These are phyloP conservation scores for Blechomonas ayalai DNA, from an alignment of 208 protist genomes.

Conservation along the genomic window DNA sequence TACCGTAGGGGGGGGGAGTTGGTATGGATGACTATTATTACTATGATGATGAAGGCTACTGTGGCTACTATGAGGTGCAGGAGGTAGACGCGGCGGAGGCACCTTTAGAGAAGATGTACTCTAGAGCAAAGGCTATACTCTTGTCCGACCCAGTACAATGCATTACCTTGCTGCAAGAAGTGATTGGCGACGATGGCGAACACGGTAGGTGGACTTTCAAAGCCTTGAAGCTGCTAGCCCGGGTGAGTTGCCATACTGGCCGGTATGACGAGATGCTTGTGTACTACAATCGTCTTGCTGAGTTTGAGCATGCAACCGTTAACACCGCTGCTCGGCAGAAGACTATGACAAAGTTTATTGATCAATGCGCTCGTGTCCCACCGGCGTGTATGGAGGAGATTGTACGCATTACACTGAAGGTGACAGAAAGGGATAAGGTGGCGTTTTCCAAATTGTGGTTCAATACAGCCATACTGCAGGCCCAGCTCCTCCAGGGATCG, in stretches of 20 bases:
- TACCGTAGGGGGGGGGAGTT: too few species aligned
- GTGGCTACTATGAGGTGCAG: slow-evolving; percentile 78
- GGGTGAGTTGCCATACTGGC: slow-evolving; percentile 50
- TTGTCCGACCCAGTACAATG: slow-evolving; percentile 68
- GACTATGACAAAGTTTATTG: slow-evolving; percentile 90
- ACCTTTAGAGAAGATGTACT: slow-evolving; percentile 84
- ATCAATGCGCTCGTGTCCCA: slow-evolving; percentile 56
- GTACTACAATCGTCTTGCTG: slow-evolving; percentile 68
- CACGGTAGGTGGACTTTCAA: slow-evolving; percentile 92
- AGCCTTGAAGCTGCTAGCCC: slow-evolving; percentile 89
- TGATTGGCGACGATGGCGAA: slow-evolving; percentile 70
- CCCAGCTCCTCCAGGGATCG: slow-evolving; percentile 15
- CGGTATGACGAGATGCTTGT: slow-evolving; percentile 81
- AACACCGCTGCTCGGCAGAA: slow-evolving; percentile 23
- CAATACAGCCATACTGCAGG: slow-evolving; percentile 35
- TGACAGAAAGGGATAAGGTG: slow-evolving; percentile 31
- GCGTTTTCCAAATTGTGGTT: slow-evolving; percentile 53
- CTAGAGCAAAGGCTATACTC: slow-evolving; percentile 69
- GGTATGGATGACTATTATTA: slow-evolving; percentile 49
- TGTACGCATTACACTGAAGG: slow-evolving; percentile 63
- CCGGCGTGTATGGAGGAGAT: slow-evolving; percentile 40
- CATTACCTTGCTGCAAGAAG: slow-evolving; percentile 52
- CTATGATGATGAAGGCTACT: slow-evolving; percentile 51
- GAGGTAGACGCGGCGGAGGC: slow-evolving; percentile 46
- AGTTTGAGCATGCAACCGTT: slow-evolving; percentile 31